Conservation (phyloP, 108 stramenopile genomes). For the Nitzschia palea region DNA sequence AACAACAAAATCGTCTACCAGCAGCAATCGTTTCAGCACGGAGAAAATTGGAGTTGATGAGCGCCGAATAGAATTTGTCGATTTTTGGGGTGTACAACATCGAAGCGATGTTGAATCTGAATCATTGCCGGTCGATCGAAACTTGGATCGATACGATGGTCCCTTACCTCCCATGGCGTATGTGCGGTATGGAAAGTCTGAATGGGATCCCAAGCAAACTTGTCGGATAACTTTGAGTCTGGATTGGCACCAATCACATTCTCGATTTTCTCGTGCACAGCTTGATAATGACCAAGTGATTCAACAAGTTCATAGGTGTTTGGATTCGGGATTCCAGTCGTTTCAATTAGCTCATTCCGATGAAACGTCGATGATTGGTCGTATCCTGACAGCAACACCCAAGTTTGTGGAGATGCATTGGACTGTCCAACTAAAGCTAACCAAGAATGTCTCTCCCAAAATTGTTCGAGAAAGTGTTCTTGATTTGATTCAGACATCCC, state of each 20-base stretch:
- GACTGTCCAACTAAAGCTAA: constrained; percentile 10
- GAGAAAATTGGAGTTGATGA: too few relatives aligned
- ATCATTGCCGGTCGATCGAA: constrained; percentile 2
- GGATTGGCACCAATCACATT: not conserved
- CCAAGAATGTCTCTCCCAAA: not conserved
- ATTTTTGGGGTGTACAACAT: constrained; percentile 19
- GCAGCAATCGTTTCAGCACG: too few relatives aligned
- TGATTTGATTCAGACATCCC: constrained; percentile 16
- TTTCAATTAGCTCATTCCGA: constrained; percentile 33
- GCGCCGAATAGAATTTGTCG: constrained; percentile 13
- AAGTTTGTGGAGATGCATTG: constrained; percentile 44
- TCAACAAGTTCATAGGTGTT: constrained; percentile 38
- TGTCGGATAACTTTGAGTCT: constrained; percentile 33
- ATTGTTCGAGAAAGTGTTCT: constrained; percentile 22
- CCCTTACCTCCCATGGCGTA: constrained; percentile 42
- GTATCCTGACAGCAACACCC: constrained; percentile 50
- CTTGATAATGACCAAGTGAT: constrained; percentile 18
- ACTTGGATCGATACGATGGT: constrained; percentile 34
- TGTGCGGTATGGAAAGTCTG: constrained; percentile 7
- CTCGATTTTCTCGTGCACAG: not conserved
- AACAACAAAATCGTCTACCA: too few relatives aligned
- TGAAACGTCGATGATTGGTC: constrained; percentile 41
- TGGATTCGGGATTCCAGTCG: constrained; percentile 73
- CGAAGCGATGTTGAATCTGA: not conserved
- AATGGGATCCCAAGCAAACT: constrained; percentile 29